Base-by-base conservation (phyloP, 75 land plant species). In the Cunninghamia lanceolata region DNA sequence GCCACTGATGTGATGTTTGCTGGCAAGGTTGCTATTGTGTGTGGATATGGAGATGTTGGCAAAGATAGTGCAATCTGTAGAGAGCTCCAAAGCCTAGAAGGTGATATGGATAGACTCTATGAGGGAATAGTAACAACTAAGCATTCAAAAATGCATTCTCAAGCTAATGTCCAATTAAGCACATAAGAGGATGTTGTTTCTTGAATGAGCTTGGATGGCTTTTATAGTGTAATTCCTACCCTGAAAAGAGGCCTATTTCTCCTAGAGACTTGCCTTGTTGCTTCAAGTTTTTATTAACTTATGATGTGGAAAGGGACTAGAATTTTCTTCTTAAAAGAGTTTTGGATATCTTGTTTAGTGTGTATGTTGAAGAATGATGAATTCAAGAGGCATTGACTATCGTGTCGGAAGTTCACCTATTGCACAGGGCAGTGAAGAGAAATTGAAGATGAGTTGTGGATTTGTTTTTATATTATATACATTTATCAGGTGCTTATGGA, bases 161-260 rank as follows among this genome's bases (percentile, higher is more conserved):
- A 38, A 15, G 88, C 46, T 32, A 87, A 87, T 28, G 73, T 84
- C 15, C 13, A 54, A 42, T 38, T 59, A 32, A 47, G 85, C 32
- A 85, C 28, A 39, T 85, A 75, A 53, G 66, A 68, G 75, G 91
- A 91, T 6, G 85, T 87, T 3, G 36, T 45, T 91, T 91, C 71
- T 73, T 91, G 85, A 76, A 91, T 78, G 92, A 91, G 83, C 88
- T 91, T 43, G 92, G 92, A 8, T 91, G 92, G 92, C 70, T 91
- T 68, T 89, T 91, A 54, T 91, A 91, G 39, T 87, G 84, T 35
- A 75, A 75, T 75, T 75, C 78, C 38, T 80, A 83, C 43, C 16
- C 35, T 40, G n/a, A 21, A 25, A 39, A 66, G 9, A 36, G 21
- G 35, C 30, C 43, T 66, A 40, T 6, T 73, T 76, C 54, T 35